Base-by-base conservation (phyloP, 176 grass and related monocot species). In the Avena sativa region DNA sequence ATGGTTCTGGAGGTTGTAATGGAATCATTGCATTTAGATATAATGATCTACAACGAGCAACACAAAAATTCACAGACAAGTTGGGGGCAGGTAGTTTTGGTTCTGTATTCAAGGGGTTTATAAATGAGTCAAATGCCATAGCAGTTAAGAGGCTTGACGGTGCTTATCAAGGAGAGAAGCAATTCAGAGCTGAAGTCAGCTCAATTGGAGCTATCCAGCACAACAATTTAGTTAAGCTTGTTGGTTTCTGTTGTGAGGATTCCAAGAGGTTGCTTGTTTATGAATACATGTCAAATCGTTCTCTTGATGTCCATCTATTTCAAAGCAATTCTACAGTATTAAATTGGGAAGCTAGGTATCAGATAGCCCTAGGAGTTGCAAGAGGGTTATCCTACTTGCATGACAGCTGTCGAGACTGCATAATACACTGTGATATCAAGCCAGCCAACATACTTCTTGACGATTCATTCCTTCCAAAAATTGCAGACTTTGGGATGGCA, bases 361-460 rank as follows among this genome's bases (percentile, higher is more conserved):
- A 86, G 76, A 88, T 90, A 63, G 84, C 94, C 23, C 46, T 90
- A 0, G 94, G 94, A 78, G 76, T 87, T 61, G 87, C 84, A 2
- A 82, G 91, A 74, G 94, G 94, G 3, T 76, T 95, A 67, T 51
- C 67, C 10, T 93, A 95, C 74, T 78, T 95, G 34, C 91, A 95
- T 26, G 87, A 93, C 48, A 81, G 86, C 8, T 95, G 94, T 38
- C 84, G 28, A 55, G 67, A 85, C 19, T 80, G 76, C 32, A 89
- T 89, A 34, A 89, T 89, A 74, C 82, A 85, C 17, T 89, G 82
- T 66, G 87, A 89, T 21, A 71, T 85, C 0, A 89, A 89, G 20
- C 81, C 76, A 46, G 51, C 73, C 20, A 79, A 89, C 56, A 85
- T 85, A 73, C 82, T 89, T 80, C 76, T 85, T 1, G 76, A 84